Evolutionary conservation across 2,329 filamentous ascomycete genomes (phyloP).

Genomic region (Cytospora mali): DNA sequence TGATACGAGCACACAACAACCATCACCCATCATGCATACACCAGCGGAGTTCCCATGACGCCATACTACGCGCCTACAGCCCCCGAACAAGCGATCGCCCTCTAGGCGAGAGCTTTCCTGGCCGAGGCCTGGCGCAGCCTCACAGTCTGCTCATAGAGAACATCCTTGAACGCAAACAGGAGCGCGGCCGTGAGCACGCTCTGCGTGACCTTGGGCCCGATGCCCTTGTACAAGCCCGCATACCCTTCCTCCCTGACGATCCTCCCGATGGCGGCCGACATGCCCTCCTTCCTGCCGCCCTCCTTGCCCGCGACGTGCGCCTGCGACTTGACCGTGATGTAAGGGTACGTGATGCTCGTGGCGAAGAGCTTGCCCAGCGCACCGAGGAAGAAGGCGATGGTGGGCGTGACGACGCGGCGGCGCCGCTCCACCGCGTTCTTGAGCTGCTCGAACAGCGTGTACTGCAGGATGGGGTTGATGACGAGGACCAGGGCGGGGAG

Average conservation of each 20-base stretch:
- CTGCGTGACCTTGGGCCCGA: conserved; percentile 94
- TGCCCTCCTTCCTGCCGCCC: conserved; percentile 71
- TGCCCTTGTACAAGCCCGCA: conserved; percentile 88
- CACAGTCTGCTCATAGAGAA: conserved; percentile 82
- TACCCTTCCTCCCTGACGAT: conserved; percentile 92
- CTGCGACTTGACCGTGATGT: conserved; percentile 97
- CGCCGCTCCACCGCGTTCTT: conserved; percentile 82
- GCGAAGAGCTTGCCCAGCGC: conserved; percentile 93
- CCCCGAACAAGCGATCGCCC: background rate
- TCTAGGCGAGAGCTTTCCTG: conserved; percentile 39
- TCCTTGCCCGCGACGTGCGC: conserved; percentile 88
- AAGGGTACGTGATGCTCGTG: conserved; percentile 93
- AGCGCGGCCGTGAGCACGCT: conserved; percentile 96
- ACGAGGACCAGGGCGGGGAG: conserved; percentile 91
- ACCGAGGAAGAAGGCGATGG: conserved; percentile 86
- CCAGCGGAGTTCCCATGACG: background rate
- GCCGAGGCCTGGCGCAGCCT: conserved; percentile 57
- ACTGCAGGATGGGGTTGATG: conserved; percentile 97
- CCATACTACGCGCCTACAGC: background rate
- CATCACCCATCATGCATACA: background rate
- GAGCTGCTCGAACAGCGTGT: conserved; percentile 97
- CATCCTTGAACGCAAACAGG: conserved; percentile 97
- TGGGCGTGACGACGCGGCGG: conserved; percentile 74
- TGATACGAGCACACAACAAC: background rate
- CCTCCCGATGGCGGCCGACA: conserved; percentile 74